Evolutionary conservation across 805 yeast species (phyloP), one percentile per base, ranked within the genome.

Genomic region (Starmerella powellii): DNA sequence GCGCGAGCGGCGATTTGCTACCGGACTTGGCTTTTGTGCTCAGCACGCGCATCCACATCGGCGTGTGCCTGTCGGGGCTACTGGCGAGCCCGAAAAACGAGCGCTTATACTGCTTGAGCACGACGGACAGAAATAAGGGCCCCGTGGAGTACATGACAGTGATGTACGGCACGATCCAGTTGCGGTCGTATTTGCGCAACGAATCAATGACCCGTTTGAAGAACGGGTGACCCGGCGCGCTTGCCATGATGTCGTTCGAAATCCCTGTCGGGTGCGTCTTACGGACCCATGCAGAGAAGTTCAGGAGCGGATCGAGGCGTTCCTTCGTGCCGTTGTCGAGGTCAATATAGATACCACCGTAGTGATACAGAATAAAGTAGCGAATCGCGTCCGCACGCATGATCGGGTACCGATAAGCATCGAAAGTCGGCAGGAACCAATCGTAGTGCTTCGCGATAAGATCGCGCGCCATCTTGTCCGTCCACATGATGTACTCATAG

Each of bases 101-200:
- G 51, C 94, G 71, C 61, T 80, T 81, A 61, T 81, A 86, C 55
- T 78, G 83, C 62, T 83, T 81, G 85, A 94, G 81, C 53, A 87
- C 71, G 28, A 83, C 86, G 17, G 88, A 78, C 34, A 86, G 67
- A 56, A 83, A 86, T 42, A 86, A 63, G 0, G 96, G 95, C 8
- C 96, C 96, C 0, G 96, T 87, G 12, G 93, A 78, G 56, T 75
- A 80, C 95, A 86, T 84, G 59, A 86, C 84, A 26, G 95, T 85
- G 47, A 86, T 66, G 63, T 86, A 86, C 11, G 95, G 94, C 15
- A 84, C 76, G 30, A 80, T 62, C 81, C 94, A 85, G 60, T 82
- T 80, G 52, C 72, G 69, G 56, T 85, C 76, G 56, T 74, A 79
- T 39, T 62, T 67, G 46, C 75, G 62, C 47, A 86, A 66, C 36